Evolutionary conservation across 2,329 filamentous ascomycete genomes (phyloP), one percentile per base, ranked within the genome.

Genomic region (Paecilomyces fulvus): DNA sequence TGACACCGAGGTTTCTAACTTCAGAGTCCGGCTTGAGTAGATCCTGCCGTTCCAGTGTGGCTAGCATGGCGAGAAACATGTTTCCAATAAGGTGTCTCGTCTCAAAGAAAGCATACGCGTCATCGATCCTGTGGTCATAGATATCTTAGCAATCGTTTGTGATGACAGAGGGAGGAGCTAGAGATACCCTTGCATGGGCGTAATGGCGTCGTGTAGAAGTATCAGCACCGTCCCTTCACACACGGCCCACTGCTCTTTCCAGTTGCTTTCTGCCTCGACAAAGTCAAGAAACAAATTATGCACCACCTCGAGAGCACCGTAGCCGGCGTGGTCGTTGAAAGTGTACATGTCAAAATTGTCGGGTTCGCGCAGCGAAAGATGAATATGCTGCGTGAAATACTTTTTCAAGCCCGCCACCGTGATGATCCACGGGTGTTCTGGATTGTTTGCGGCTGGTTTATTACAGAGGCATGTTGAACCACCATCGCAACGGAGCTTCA

Each of bases 201-300:
- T 37, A 5, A 67, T 51, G 1, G 8, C 17, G 3, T 60, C 56
- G 2, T 55, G 52, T 3, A 61, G 49, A 30, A 75, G 58, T 54
- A 72, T 73, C 28, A 71, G 60, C 1, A 52, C 69, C 7, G 71
- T 55, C 2, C 59, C 68, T 60, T 78, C 74, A 53, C 76, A 77
- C 2, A 78, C 61, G 14, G 67, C 67, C 73, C 72, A 77, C 58
- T 74, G 66, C 57, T 74, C 70, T 51, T 66, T 69, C 72, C 70
- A 72, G 31, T 70, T 61, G 20, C 62, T 63, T 7, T 60, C 58
- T 3, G 67, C 72, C 54, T 75, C 71, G 2, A 64, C 60, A 48
- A 75, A 76, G 52, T 77, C 70, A 5, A 76, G 61, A 1, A 79
- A 49, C 5, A 70, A 57, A 53, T 79, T 80, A 61, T 79, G 67